Evolutionary conservation across 352 stramenopile species (phyloP), one percentile per base, ranked within the genome.

Genomic region (Globisporangium alternatum): DNA sequence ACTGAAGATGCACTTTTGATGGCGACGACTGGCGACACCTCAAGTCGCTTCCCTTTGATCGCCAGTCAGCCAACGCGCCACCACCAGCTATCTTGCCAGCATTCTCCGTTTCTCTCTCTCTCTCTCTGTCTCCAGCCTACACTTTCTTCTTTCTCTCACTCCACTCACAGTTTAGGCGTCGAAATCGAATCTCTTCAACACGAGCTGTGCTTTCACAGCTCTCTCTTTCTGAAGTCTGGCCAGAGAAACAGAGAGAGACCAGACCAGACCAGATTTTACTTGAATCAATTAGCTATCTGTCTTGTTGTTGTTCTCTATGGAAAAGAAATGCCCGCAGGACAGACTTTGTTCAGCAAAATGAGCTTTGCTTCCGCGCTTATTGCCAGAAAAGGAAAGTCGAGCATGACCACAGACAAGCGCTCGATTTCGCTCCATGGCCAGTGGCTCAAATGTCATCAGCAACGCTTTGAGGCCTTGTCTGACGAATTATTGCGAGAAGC

Each of bases 341-440:
- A 6, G 6, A 15, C 41, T 17, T 47, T 15, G 41, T 47, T 21
- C 35, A 41, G 35, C 35, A 41, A 41, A 28, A 4, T 2, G 35
- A 41, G 35, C 35, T 41, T 41, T 1, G 13, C 17, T 56, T 56
- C 49, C 28, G 49, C 49, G 49, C 49, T 56, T 56, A 21, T 56
- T 56, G 49, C 49, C 49, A 56, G 49, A 41, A 54, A n/a, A 54
- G 47, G 47, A 22, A 41, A 56, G 30, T 3, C 25, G 22, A 21
- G 35, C 35, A 15, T 9, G 12, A 9, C 35, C 35, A 15, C 35
- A 41, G 35, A 17, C 35, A 41, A 41, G 35, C 35, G 35, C 35
- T 9, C 35, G 9, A 41, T 41, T 41, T 41, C 17, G 35, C 35
- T 41, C 15, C 35, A 15, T 12, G 10, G 10, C 35, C 2, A 41